Evolutionary conservation across 495 filamentous ascomycete species (phyloP), one percentile per base, ranked within the genome.

Genomic region (Tuber microsphaerosporum): DNA sequence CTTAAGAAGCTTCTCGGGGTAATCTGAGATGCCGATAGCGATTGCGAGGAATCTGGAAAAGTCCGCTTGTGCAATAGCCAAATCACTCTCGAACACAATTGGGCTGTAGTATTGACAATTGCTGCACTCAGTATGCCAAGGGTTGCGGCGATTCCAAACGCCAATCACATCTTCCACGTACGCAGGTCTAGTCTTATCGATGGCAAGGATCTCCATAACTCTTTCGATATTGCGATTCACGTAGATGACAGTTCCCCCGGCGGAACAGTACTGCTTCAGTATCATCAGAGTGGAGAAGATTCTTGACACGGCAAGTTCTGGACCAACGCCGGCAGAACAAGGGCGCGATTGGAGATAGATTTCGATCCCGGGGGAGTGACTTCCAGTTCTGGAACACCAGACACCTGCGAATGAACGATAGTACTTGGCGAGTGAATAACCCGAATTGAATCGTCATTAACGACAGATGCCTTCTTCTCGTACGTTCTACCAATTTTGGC

Each of bases 321-420:
- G 91, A 89, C 94, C 22, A 99, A 90, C 2, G 95, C 96, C 71
- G 95, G 96, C 76, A 99, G 87, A 42, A 98, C 90, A 68, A 99
- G 87, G 61, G 95, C 94, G 71, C 95, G 90, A 85, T 99, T 99
- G 1, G 95, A 98, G 73, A 99, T 92, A 84, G 94, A 97, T 87
- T 99, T 99, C 20, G 96, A 98, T 46, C 95, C 95, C 2, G 95
- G 96, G 48, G 95, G 95, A 1, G 89, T 92, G 77, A 97, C 94
- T 73, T 88, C 88, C 34, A 94, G 89, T 39, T 75, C 51, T 61
- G 74, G 65, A 37, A 73, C 68, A 19, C 45, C 71, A 16, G 70
- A 48, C 19, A 69, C 78, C 42, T 79, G 81, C 7, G 81, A 83
- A 48, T 90, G 87, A 41, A 98, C 90, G 56, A 89, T 86, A 76